Evolutionary conservation across 129 eudicot species (phyloP).

Genomic region (Pseudognaphalium luteoalbum): DNA sequence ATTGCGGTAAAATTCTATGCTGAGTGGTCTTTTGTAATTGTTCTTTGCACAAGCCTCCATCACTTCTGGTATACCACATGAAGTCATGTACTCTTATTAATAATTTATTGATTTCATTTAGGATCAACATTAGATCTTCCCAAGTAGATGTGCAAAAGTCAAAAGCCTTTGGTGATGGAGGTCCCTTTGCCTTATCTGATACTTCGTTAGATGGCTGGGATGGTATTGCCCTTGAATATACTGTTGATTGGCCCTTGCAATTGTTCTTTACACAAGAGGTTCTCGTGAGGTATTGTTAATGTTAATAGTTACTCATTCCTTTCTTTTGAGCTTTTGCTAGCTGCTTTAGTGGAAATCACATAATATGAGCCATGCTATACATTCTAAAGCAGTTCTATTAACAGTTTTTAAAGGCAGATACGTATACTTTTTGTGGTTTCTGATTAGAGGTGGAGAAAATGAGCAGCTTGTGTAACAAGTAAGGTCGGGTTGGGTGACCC

Average conservation of each 20-base stretch:
- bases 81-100: background rate
- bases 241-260: constrained; percentile 95
- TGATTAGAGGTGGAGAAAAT: no score
- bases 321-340: background rate
- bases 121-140: constrained; percentile 62
- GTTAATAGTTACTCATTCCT: background rate
- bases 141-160: constrained; percentile 59
- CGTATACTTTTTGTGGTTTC: no score
- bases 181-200: constrained; percentile 50
- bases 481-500: background rate
- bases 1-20: constrained; percentile 49
- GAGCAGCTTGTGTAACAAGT: no score
- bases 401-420: background rate
- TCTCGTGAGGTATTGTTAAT: constrained; percentile 65
- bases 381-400: background rate
- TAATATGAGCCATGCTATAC: background rate
- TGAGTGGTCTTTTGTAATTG: background rate
- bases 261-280: constrained; percentile 88
- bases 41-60: background rate
- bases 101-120: constrained; percentile 42
- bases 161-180: constrained; percentile 54
- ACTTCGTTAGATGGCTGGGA: constrained; percentile 85
- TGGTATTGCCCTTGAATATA: constrained; percentile 88
- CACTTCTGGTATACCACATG: background rate
- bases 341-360: background rate